Base-by-base conservation (phyloP, 768 basidiomycete species). In the Erythrobasidium yunnanense region DNA sequence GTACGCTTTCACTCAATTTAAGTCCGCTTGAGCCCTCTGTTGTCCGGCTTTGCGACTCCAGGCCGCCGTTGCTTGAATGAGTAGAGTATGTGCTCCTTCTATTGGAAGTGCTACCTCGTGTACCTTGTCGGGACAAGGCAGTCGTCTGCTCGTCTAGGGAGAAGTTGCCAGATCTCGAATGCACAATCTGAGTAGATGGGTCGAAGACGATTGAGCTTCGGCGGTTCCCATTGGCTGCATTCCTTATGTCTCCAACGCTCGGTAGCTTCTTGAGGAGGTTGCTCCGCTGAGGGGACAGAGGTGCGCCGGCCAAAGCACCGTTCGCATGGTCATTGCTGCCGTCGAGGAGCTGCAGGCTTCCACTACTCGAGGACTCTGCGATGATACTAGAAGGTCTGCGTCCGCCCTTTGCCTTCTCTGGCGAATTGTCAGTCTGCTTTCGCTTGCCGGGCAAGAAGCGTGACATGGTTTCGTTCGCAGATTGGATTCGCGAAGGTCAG, bases 381-480 rank as follows among this genome's bases (percentile, higher is more conserved):
- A 11, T 42, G 38, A 11, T 42, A n/a, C 38, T 42, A n/a, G n/a
- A n/a, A n/a, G n/a, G n/a, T n/a, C n/a, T n/a, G 11, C n/a, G 38
- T 42, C 38, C 38, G n/a, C n/a, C 38, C 38, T 11, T 42, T 11
- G 38, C 38, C 38, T 42, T 42, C 38, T 42, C 38, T 11, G 38
- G 38, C 11, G 38, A 42, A n/a, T n/a, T 42, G 38, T 42, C 38
- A n/a, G 38, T n/a, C 38, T 58, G 34, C 34, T 58, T 58, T 35
- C 56, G 56, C 27, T 46, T 58, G 38, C 56, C 54, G 30, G 56
- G 34, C 2, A 42, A 22, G 38, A 58, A 35, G n/a, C 56, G 56
- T 4, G 56, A 58, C 56, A 58, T 58, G 11, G 8, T 52, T 7
- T 17, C 6, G 42, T 7, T 4, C 6, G 29, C 54, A 55, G 11